Base-by-base conservation (phyloP, 345 rosid genomes). In the Salix brachista region DNA sequence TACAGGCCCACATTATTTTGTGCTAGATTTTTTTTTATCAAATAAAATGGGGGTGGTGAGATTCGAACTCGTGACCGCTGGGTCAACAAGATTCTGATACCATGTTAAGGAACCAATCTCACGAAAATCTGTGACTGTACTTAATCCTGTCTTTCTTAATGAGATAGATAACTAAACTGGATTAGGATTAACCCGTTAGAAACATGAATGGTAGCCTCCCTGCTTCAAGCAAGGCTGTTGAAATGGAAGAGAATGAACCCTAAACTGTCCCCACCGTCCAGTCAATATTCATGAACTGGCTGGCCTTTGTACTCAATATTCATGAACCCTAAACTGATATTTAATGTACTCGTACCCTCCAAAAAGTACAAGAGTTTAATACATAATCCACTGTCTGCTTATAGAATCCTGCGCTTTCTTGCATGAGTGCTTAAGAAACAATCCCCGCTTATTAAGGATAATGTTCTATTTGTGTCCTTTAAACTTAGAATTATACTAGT, bases 361-460 rank as follows among this genome's bases (percentile, higher is more conserved):
- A n/a, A n/a, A 56, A 56, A 3, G 62, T 77, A 58, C 37, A 56
- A 60, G 50, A 28, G 32, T 42, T n/a, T 60, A 54, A 23, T 21
- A 69, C 19, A 62, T 8, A 75, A 76, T 67, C 77, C 78, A 52
- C 50, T 76, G 68, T 61, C 56, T 39, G 26, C 44, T 70, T 37
- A 73, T 71, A 67, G 73, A 61, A 74, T 36, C 78, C 69, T 75
- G 84, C 64, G 80, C 77, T 69, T 84, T n/a, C 23, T 75, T 83
- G 89, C 84, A 75, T 71, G 72, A 62, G 12, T 62, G 58, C 64
- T 78, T 56, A 69, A 84, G 89, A 65, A 85, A 85, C 89, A 77
- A 37, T 18, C 42, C 69, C 77, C 87, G 67, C 18, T 67, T 74
- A 78, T 83, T 80, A 67, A 73, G 90, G 87, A 71, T 42, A 69